A percentile compares a stretch with the other conserved stretches of the same genome.
Evolutionary conservation across 1,139 yeast genomes (phyloP).

Genomic region (Ashbya aceris): DNA sequence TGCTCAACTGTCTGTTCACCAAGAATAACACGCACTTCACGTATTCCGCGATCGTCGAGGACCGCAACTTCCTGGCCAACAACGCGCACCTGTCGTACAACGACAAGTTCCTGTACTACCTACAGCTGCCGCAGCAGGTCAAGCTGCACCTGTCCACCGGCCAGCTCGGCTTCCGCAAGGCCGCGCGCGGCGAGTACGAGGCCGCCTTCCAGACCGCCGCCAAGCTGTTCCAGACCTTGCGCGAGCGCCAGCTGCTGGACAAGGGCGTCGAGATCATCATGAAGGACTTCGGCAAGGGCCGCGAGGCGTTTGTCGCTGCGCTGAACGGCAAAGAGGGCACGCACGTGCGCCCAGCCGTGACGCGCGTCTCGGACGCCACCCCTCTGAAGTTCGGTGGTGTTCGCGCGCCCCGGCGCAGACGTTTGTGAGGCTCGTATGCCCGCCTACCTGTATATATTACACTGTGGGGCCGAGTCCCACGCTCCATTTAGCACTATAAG

Average conservation of each 20-base stretch:
- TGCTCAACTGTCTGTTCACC: conserved; percentile 66
- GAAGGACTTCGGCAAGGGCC: conserved; percentile 79
- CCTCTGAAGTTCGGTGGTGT: conserved; percentile 87
- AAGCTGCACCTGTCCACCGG: conserved; percentile 62
- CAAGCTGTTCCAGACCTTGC: conserved; percentile 61
- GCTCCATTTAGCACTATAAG: too few species aligned
- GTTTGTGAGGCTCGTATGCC: conserved; percentile 39
- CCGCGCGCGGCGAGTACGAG: conserved; percentile 84
- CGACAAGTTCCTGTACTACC: conserved; percentile 67
- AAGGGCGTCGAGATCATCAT: conserved; percentile 63
- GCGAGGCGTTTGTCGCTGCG: conserved; percentile 79
- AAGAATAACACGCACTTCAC: conserved; percentile 79
- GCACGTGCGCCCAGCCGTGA: conserved; percentile 51
- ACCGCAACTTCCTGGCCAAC: conserved; percentile 46
- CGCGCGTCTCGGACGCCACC: conserved; percentile 68
- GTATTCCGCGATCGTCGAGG: conserved; percentile 63
- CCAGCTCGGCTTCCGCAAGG: conserved; percentile 63
- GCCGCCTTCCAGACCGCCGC: conserved; percentile 86
- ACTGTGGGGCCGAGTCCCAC: too few species aligned
- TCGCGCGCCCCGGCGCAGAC: conserved; percentile 74
- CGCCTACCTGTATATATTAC: too few species aligned
- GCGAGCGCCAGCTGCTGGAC: conserved; percentile 46
- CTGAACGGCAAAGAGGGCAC: conserved; percentile 85
- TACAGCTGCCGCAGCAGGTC: conserved; percentile 73
- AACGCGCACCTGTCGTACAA: conserved; percentile 54